Percentiles rank a stretch among this genome's conserved stretches.
Conservation (phyloP, 495 filamentous ascomycete genomes). For the Trichodelitschia bisporula region DNA sequence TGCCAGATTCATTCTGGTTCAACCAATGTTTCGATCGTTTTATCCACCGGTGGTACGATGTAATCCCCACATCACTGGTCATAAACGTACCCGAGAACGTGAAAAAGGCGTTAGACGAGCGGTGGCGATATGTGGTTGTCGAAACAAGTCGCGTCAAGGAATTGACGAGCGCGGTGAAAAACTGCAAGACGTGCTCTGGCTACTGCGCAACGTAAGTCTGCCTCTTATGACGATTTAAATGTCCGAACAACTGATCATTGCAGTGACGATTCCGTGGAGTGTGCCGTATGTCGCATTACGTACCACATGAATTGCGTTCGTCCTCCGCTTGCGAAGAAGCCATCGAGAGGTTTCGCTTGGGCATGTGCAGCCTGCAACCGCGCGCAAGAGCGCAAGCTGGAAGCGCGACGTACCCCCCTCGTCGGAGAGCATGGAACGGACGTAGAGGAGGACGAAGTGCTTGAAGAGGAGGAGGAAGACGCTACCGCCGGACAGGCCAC, state of each 20-base stretch:
- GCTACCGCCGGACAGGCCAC: constrained; percentile 19
- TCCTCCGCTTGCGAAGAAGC: constrained; percentile 82
- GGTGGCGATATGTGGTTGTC: constrained; percentile 86
- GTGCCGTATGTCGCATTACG: constrained; percentile 77
- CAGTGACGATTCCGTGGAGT: constrained; percentile 88
- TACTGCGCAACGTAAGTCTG: constrained; percentile 73
- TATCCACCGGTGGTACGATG: constrained; percentile 91
- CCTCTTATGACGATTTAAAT: constrained; percentile 1
- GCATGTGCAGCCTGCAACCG: constrained; percentile 88
- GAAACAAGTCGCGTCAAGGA: constrained; percentile 84
- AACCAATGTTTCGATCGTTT: constrained; percentile 96
- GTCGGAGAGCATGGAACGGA: constrained; percentile 28
- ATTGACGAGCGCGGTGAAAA: constrained; percentile 85
- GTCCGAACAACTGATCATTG: constrained; percentile 12
- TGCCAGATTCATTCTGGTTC: constrained; percentile 78
- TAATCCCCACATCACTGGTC: constrained; percentile 74
- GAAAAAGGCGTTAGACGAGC: constrained; percentile 80
- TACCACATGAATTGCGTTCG: constrained; percentile 98
- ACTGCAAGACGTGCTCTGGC: constrained; percentile 69
- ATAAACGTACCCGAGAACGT: constrained; percentile 90
- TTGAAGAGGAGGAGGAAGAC: constrained; percentile 50
- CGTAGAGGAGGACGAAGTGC: constrained; percentile 51
- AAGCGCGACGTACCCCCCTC: constrained; percentile 68
- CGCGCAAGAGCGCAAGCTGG: constrained; percentile 75
- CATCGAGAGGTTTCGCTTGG: constrained; percentile 94